Conservation (phyloP, 371 early-diverging fungal genomes). For the Furculomyces boomerangus region DNA sequence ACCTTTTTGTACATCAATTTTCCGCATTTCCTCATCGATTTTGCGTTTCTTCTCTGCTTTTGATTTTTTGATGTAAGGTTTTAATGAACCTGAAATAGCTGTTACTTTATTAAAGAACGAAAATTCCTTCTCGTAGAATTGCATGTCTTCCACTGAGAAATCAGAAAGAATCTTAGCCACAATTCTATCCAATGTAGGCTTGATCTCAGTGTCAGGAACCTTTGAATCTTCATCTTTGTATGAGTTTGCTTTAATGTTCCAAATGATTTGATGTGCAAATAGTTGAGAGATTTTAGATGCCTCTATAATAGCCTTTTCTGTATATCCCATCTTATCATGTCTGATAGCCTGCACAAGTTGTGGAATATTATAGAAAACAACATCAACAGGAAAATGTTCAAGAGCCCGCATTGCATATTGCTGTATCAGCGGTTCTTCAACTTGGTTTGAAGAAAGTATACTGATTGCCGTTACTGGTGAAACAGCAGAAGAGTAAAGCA, state of each 20-base stretch:
- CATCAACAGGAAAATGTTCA: slow-evolving; percentile 75
- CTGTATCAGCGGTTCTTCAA: slow-evolving; percentile 63
- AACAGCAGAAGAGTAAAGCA: slow-evolving; percentile 81
- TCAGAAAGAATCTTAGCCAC: slow-evolving; percentile 52
- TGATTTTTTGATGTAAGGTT: slow-evolving; percentile 80
- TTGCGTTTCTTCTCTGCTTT: slow-evolving; percentile 92
- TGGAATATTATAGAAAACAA: slow-evolving; percentile 95
- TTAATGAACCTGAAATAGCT: slow-evolving; percentile 89
- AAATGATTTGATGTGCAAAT: slow-evolving; percentile 98
- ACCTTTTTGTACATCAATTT: slow-evolving; percentile 88
- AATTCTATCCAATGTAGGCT: slow-evolving; percentile 73
- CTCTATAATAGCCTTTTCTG: slow-evolving; percentile 79
- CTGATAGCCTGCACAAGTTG: slow-evolving; percentile 97
- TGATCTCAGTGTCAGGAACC: slow-evolving; percentile 46
- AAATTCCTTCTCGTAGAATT: slow-evolving; percentile 89
- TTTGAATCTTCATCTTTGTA: slow-evolving; percentile 61
- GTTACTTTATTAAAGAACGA: slow-evolving; percentile 89
- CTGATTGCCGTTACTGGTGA: slow-evolving; percentile 82
- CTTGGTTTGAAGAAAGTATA: slow-evolving; percentile 46
- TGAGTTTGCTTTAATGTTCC: slow-evolving; percentile 99
- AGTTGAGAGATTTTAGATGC: slow-evolving; percentile 82
- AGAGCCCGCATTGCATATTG: slow-evolving; percentile 87
- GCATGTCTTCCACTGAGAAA: slow-evolving; percentile 68
- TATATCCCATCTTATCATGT: slow-evolving; percentile 70
- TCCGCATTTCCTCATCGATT: slow-evolving; percentile 93